Base-by-base conservation (phyloP, 2,329 filamentous ascomycete species). In the Pseudocercospora vitis region DNA sequence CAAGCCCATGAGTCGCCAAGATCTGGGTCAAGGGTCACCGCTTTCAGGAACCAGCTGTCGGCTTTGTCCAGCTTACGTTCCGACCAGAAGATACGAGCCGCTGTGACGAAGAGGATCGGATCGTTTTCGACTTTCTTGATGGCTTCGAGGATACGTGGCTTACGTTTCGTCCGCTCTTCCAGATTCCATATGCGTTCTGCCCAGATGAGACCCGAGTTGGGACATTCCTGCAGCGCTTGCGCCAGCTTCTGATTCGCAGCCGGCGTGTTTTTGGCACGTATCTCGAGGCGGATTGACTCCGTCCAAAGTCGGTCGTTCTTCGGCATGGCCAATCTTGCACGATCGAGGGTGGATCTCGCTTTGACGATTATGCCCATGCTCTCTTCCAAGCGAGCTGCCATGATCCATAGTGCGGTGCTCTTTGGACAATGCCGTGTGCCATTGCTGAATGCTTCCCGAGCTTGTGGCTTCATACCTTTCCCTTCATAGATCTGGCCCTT, bases 121-220 rank as follows among this genome's bases (percentile, higher is more conserved):
- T 97, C 92, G 67, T 91, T 94, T 69, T 97, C 94, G 4, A 95
- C 89, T 72, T 95, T 95, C 75, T 96, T 95, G 74, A 99, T 95
- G 24, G 92, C 95, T 74, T 97, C 94, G 40, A 97, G 78, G 52
- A 88, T 89, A 56, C 91, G 84, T 3, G 92, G 87, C 71, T 96
- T 96, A 53, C 95, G 88, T 71, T 97, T 91, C 29, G 94, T 95
- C 47, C 94, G 86, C 24, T 88, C 77, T 69, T 97, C 95, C 6
- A 99, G 83, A 71, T 96, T 82, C 89, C 91, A 95, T 70, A 99
- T 97, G 61, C 89, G 89, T 75, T 99, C 94, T 29, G 84, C 86
- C 90, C 92, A 97, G 3, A 99, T 81, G 0, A 95, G 76, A 0
- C 94, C 94, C 54, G 85, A 94, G 63, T 85, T 87, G 26, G 92